Conservation (phyloP, 2,329 filamentous ascomycete genomes). For the Fusarium sp. region DNA sequence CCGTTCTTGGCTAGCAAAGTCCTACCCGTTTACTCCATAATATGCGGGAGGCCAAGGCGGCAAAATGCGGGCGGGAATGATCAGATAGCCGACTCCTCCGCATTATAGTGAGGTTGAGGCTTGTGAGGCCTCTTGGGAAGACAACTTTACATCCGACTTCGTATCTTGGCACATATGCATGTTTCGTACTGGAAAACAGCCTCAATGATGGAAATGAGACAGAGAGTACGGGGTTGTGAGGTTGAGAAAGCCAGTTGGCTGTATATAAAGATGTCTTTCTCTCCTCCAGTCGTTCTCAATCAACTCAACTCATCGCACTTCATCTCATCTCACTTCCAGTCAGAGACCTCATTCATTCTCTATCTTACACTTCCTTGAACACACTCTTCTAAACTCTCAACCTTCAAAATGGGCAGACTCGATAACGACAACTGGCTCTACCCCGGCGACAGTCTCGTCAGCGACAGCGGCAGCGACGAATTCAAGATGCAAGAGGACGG, state of each 20-base stretch:
- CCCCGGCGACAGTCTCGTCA: conserved; percentile 48
- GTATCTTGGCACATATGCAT: conserved; percentile 26
- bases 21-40: neutral
- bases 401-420: conserved; percentile 35
- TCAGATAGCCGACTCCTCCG: neutral
- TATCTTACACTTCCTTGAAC: too few relatives aligned
- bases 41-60: neutral
- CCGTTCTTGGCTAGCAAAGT: conserved; percentile 3
- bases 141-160: neutral
- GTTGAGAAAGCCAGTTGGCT: neutral
- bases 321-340: neutral
- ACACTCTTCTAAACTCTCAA: conserved; percentile 27
- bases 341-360: neutral
- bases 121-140: conserved; percentile 13
- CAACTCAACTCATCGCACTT: neutral
- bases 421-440: conserved; percentile 51
- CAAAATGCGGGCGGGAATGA: neutral
- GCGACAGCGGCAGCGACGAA: conserved; percentile 48
- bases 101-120: neutral
- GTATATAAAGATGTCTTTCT: neutral
- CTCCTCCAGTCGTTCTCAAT: accelerated
- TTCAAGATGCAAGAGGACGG: conserved; percentile 51
- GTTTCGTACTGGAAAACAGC: neutral
- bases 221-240: neutral
- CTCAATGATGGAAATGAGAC: neutral